A percentile compares a stretch with the other conserved stretches of the same genome.
Conservation (phyloP, 2,329 filamentous ascomycete species). For the Chaetomium sp. region DNA sequence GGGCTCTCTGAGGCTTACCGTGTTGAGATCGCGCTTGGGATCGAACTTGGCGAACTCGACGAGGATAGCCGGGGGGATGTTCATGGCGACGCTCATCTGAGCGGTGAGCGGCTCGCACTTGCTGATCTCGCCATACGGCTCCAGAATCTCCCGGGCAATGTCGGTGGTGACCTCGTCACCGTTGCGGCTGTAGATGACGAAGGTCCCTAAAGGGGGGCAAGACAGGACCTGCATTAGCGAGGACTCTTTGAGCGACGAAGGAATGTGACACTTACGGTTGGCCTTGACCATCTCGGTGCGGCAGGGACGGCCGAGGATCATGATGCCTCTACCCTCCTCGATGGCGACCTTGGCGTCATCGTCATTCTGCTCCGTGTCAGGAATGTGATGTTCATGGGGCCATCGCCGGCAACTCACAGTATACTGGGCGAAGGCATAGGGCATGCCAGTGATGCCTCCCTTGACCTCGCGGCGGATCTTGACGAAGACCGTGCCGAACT, state of each 20-base stretch:
- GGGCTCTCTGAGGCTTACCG: conserved; percentile 43
- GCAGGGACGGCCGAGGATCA: conserved; percentile 59
- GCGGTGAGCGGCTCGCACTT: conserved; percentile 44
- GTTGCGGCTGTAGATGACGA: conserved; percentile 49
- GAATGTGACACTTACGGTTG: conserved; percentile 51
- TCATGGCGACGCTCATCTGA: conserved; percentile 40
- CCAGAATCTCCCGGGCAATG: conserved; percentile 50
- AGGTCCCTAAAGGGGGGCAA: conserved; percentile 47
- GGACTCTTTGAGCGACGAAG: neutral
- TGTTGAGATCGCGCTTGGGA: conserved; percentile 51
- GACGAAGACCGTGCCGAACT: conserved; percentile 60
- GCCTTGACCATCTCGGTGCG: conserved; percentile 63
- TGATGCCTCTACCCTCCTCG: conserved; percentile 47
- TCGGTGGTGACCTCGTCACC: conserved; percentile 43
- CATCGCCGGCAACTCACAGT: conserved; percentile 49
- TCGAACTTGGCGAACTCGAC: conserved; percentile 57
- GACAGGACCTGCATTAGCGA: conserved; percentile 33
- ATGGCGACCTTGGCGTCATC: conserved; percentile 53
- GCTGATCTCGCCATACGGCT: conserved; percentile 48
- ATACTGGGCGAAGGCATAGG: conserved; percentile 66
- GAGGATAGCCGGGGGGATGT: conserved; percentile 46
- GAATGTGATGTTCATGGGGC: neutral
- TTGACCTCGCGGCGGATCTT: conserved; percentile 62
- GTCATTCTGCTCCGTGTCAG: conserved; percentile 44
- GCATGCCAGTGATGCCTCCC: conserved; percentile 59